phyloP scores from a whole-genome alignment of 2,329 filamentous ascomycete species.

The Alternaria gaisen region DNA sequence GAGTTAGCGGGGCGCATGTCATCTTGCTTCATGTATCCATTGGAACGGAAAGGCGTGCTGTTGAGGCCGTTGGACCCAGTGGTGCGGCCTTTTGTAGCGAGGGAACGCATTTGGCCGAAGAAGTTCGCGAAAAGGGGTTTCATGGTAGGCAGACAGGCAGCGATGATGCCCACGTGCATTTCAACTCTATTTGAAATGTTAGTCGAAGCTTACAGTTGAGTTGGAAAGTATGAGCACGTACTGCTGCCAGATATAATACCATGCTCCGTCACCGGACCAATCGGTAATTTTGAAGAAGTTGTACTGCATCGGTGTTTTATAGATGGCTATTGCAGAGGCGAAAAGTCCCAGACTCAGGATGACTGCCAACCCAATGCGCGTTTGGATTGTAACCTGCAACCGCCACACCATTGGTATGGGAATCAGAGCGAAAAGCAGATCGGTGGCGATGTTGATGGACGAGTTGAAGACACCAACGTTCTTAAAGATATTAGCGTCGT shows the following conservation, averaged over 20 bases:
- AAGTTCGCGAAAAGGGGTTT: slow-evolving; percentile 39
- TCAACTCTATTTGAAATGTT: slow-evolving; percentile 33
- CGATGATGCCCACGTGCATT: slow-evolving; percentile 44
- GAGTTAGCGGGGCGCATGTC: slow-evolving; percentile 7
- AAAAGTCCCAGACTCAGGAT: slow-evolving; percentile 52
- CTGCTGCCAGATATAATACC: slow-evolving; percentile 42
- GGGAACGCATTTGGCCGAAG: slow-evolving; percentile 31
- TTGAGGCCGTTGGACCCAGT: slow-evolving; percentile 19
- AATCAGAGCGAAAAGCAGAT: slow-evolving; percentile 52
- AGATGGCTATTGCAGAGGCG: slow-evolving; percentile 35
- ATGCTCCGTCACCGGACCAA: slow-evolving; percentile 35
- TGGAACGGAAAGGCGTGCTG: slow-evolving; percentile 25
- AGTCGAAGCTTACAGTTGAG: neutral
- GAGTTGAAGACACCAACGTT: slow-evolving; percentile 60
- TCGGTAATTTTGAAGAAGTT: slow-evolving; percentile 42
- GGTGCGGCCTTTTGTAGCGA: slow-evolving; percentile 28
- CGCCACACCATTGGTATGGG: slow-evolving; percentile 56
- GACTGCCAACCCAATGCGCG: slow-evolving; percentile 48
- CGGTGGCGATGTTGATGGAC: slow-evolving; percentile 51
- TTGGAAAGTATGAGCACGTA: slow-evolving; percentile 7
- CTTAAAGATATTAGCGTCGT: slow-evolving; percentile 52
- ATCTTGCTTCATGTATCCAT: slow-evolving; percentile 28
- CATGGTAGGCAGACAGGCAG: slow-evolving; percentile 41
- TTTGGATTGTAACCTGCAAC: slow-evolving; percentile 53
- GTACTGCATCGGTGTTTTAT: slow-evolving; percentile 37